Evolutionary conservation across 345 rosid species (phyloP), one percentile per base, ranked within the genome.

Genomic region (Eucalyptus albens): DNA sequence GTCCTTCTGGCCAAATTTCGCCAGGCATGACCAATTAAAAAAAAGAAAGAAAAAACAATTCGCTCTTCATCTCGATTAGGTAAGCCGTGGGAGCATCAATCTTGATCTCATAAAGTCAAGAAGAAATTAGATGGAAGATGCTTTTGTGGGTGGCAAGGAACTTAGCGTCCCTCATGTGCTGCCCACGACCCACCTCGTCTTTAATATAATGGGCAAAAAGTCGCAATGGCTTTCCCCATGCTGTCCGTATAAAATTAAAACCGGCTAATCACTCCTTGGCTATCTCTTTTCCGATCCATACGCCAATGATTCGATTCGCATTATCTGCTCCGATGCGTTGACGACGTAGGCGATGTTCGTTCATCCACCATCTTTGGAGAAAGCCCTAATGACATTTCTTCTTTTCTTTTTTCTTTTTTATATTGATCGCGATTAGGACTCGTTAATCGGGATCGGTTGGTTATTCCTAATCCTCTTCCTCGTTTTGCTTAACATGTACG

Each of bases 331-430:
- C 42, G 81, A 69, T 69, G 42, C 42, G 81, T 69, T 69, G 81
- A 69, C 81, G 12, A 17, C 42, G 81, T 3, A 33, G 17, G 77
- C 77, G 77, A 65, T 65, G 17, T n/a, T 65, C 59, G 77, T 65
- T 65, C 77, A 31, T 29, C 77, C 77, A n/a, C 77, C 77, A 56
- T 33, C 81, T 33, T 5, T 17, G 81, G 81, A 69, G 42, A 17
- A 16, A 8, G 12, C 81, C 81, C 81, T 69, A 69, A 33, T 16
- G 24, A 33, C 81, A 17, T 33, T 31, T 33, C 4, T 1, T 8
- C 8, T n/a, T 4, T 3, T 2, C 2, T 12, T 49, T 4, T 40
- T 1, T 40, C 1, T 40, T 40, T 40, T 40, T 5, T 14, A 12
- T 15, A 33, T 33, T 33, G 21, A 33, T 69, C 81, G 42, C 13